Evolutionary conservation across 1,284 basidiomycete species (phyloP), one percentile per base, ranked within the genome.

Genomic region (Irpex sp.): DNA sequence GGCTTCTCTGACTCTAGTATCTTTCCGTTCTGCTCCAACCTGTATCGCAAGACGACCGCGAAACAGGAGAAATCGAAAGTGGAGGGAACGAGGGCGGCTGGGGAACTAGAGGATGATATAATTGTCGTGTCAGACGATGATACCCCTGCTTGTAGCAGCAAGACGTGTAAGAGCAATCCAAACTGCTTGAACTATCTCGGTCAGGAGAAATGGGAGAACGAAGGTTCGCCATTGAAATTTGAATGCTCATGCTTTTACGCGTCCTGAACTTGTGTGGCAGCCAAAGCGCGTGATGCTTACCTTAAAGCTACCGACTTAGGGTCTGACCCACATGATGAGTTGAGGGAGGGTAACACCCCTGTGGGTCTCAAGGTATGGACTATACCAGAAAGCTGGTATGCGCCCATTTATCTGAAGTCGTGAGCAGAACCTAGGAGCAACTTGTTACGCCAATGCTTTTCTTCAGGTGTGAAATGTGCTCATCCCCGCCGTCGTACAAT

Each of bases 371-470:
- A 85, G 81, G 93, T 89, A 69, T 50, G 49, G 56, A 26, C 51
- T 46, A 47, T 15, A 15, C 50, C 36, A 21, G 17, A 49, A 8
- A 35, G 5, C 46, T 53, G 37, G 43, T 55, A 46, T 26, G 21
- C 11, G 49, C n/a, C 61, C 62, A 57, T 58, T 21, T 57, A 62
- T 57, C 46, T 68, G 26, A 26, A 26, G 26, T 58, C 21, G 36
- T 63, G 36, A 26, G 13, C 37, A 94, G 89, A 97, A 97, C 72
- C 84, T 97, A 15, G 95, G 95, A 11, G 95, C 95, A 11, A 97
- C 95, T 3, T 95, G 94, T 71, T 96, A 95, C 68, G 94, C 93
- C 59, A 97, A 97, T 74, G 93, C 94, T 4, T 96, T 92, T 67
- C 80, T 97, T 50, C 95, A 97, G 78, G 91, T 90, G 66, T 35